A percentile compares a stretch with the other conserved stretches of the same genome.
Evolutionary conservation across 805 yeast genomes (phyloP).

Genomic region (Kurtzmaniella fragi): DNA sequence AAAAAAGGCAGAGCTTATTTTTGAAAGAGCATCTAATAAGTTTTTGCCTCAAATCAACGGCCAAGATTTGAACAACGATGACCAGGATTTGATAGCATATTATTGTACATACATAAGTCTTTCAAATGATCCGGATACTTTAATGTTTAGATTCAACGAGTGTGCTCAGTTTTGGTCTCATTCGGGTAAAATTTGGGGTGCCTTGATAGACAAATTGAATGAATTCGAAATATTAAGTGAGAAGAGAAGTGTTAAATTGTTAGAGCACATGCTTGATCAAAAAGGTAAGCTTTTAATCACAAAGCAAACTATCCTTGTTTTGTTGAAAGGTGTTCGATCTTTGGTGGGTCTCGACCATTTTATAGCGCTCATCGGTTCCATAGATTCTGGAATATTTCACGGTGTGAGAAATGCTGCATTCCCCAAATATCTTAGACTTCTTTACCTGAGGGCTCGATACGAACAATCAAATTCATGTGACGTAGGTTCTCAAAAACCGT

Average conservation of each 20-base stretch:
- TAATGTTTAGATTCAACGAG: slow-evolving; percentile 29
- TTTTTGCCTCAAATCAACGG: slow-evolving; percentile 8
- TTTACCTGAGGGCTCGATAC: not conserved
- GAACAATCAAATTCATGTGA: not conserved
- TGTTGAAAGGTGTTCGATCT: slow-evolving; percentile 25
- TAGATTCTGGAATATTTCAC: slow-evolving; percentile 7
- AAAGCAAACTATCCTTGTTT: slow-evolving; percentile 24
- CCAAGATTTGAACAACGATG: not conserved
- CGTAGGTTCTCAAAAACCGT: not conserved
- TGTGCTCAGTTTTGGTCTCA: slow-evolving; percentile 17
- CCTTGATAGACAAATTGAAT: slow-evolving; percentile 26
- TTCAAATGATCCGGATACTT: slow-evolving; percentile 29
- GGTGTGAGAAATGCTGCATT: slow-evolving; percentile 13
- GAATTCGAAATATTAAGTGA: slow-evolving; percentile 29
- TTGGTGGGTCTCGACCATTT: slow-evolving; percentile 18
- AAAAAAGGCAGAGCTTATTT: slow-evolving; percentile 21
- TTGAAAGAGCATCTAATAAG: slow-evolving; percentile 21
- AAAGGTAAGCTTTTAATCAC: slow-evolving; percentile 21
- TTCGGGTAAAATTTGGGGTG: slow-evolving; percentile 30
- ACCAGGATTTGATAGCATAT: slow-evolving; percentile 17
- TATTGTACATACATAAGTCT: slow-evolving; percentile 21
- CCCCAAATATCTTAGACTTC: slow-evolving; percentile 21
- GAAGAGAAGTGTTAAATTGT: slow-evolving; percentile 20
- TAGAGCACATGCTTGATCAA: slow-evolving; percentile 19
- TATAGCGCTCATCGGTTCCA: slow-evolving; percentile 8